Percentiles rank a stretch among this genome's conserved stretches.
phyloP scores from a whole-genome alignment of 176 grass and related monocot genomes.

The Stipa capillata region DNA sequence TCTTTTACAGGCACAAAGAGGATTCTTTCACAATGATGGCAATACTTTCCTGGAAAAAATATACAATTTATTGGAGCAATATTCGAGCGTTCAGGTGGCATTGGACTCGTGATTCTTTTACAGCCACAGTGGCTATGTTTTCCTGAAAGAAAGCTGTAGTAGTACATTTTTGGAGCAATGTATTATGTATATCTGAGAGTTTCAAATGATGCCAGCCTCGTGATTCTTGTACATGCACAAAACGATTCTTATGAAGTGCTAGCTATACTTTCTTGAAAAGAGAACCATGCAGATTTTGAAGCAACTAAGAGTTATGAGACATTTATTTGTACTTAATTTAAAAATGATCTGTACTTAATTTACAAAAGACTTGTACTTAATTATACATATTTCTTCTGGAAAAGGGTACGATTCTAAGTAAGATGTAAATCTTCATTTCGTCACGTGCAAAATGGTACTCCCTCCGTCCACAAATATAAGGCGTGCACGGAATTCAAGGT shows the following conservation, averaged over 20 bases:
- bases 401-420: not conserved
- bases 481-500: too few relatives aligned
- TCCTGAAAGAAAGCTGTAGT: too few relatives aligned
- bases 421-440: not conserved
- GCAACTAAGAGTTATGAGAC: not conserved
- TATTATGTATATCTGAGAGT: too few relatives aligned
- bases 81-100: not conserved
- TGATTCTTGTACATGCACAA: too few relatives aligned
- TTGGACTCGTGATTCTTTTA: not conserved
- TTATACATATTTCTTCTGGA: not conserved
- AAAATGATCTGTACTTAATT: too few relatives aligned
- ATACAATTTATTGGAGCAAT: not conserved
- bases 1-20: not conserved
- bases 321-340: not conserved
- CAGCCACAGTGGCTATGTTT: not conserved
- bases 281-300: not conserved
- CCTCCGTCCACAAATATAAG: too few relatives aligned
- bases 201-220: too few relatives aligned
- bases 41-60: not conserved
- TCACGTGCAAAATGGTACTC: not conserved
- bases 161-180: too few relatives aligned
- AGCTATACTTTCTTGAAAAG: not conserved
- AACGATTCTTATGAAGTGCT: not conserved
- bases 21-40: not conserved
- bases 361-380: not conserved